phyloP scores from a whole-genome alignment of 1,284 basidiomycete genomes.

The Marasmius tenuissimus region DNA sequence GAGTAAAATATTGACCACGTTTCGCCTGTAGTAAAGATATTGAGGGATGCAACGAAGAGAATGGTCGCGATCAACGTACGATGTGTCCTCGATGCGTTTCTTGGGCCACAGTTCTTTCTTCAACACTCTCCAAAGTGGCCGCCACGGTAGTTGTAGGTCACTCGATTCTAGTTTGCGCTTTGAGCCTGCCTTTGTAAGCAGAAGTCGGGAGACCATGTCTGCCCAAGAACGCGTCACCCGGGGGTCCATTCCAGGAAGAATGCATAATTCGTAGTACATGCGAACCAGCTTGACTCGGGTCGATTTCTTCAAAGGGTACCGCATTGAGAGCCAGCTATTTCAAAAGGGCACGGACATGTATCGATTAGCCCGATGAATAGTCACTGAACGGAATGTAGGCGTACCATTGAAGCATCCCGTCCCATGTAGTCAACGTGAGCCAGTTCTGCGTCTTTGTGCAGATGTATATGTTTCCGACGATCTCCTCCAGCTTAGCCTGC shows the following conservation, averaged over 20 bases:
- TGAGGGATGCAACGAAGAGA: background rate
- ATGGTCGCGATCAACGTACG: conserved; percentile 35
- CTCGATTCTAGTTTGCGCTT: conserved; percentile 65
- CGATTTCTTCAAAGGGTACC: conserved; percentile 74
- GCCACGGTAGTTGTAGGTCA: conserved; percentile 76
- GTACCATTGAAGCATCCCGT: conserved; percentile 73
- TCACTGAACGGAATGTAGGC: conserved; percentile 22
- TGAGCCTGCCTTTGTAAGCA: conserved; percentile 62
- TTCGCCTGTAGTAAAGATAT: conserved; percentile 43
- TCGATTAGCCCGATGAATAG: conserved; percentile 2
- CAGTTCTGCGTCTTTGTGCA: conserved; percentile 80
- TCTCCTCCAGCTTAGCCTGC: conserved; percentile 71
- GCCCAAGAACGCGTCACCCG: conserved; percentile 71
- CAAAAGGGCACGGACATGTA: background rate
- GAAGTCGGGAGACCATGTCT: conserved; percentile 70
- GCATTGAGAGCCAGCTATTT: conserved; percentile 79
- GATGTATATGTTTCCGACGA: conserved; percentile 71
- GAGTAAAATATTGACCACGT: conserved; percentile 67
- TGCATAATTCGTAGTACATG: conserved; percentile 79
- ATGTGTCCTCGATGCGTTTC: conserved; percentile 52
- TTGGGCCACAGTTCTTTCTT: conserved; percentile 77
- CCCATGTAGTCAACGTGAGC: conserved; percentile 67
- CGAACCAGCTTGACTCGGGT: conserved; percentile 78
- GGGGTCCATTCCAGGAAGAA: conserved; percentile 75
- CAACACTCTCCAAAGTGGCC: conserved; percentile 69